These are phyloP conservation scores for Lachancea mirantina DNA, from an alignment of 805 yeast species.

Conservation along the genomic window DNA sequence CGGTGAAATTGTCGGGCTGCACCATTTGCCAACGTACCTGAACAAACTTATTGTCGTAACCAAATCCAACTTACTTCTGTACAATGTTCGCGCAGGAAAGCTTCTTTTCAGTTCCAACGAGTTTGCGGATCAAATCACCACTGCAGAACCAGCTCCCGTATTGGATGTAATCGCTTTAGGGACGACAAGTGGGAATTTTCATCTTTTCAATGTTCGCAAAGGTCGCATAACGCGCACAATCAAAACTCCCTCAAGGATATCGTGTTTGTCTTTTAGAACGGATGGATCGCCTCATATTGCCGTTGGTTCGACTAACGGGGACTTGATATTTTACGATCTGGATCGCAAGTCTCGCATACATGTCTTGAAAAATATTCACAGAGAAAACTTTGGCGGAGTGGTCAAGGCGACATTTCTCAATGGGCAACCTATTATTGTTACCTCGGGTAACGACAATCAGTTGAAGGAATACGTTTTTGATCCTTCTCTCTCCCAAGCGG, in stretches of 20 bases:
- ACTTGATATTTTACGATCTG: slow-evolving; percentile 77
- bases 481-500: slow-evolving; percentile 63
- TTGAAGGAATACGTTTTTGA: slow-evolving; percentile 90
- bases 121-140: slow-evolving; percentile 51
- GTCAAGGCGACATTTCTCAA: slow-evolving; percentile 66
- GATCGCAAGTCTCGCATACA: slow-evolving; percentile 69
- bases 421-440: slow-evolving; percentile 86
- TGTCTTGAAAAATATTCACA: slow-evolving; percentile 63
- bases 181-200: slow-evolving; percentile 56
- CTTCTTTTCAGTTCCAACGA: slow-evolving; percentile 50
- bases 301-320: slow-evolving; percentile 73
- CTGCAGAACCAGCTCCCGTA: slow-evolving; percentile 80
- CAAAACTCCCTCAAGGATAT: slow-evolving; percentile 34
- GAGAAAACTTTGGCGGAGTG: slow-evolving; percentile 69
- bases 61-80: slow-evolving; percentile 48
- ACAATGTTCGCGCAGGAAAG: slow-evolving; percentile 74
- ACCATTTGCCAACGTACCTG: slow-evolving; percentile 87
- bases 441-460: slow-evolving; percentile 86
- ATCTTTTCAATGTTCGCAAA: slow-evolving; percentile 59
- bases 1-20: slow-evolving; percentile 51
- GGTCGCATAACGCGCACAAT: slow-evolving; percentile 51
- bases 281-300: slow-evolving; percentile 84
- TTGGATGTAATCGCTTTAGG: slow-evolving; percentile 80
- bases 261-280: slow-evolving; percentile 77
- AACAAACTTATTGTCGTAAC: slow-evolving; percentile 88